Conservation (phyloP, 2,329 filamentous ascomycete species). For the Balansia obtecta region DNA sequence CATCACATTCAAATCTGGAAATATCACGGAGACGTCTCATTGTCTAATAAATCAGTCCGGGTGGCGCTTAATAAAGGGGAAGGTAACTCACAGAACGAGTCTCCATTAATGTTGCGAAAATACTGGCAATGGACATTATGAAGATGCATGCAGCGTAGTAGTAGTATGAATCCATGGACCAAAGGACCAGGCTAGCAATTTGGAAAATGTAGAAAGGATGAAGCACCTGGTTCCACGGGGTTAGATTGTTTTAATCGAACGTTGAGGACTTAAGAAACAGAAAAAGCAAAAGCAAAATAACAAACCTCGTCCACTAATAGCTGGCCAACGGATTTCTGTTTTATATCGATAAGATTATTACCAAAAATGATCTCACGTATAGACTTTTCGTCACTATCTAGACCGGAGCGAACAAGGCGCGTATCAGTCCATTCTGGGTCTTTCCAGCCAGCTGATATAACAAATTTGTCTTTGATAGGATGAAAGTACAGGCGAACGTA, state of each 20-base stretch:
- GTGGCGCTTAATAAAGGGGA: neutral
- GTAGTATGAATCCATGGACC: conserved; percentile 94
- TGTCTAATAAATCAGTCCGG: conserved; percentile 38
- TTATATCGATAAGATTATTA: conserved; percentile 80
- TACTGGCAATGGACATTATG: conserved; percentile 84
- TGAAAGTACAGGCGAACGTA: conserved; percentile 92
- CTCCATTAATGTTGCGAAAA: conserved; percentile 78
- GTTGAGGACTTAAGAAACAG: neutral
- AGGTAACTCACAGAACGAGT: conserved; percentile 56
- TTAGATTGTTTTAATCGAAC: neutral
- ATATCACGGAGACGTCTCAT: conserved; percentile 87
- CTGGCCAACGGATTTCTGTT: conserved; percentile 73
- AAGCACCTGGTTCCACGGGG: conserved; percentile 47
- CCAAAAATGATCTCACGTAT: conserved; percentile 80
- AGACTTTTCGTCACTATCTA: conserved; percentile 81
- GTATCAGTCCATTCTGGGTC: conserved; percentile 81
- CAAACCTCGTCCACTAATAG: conserved; percentile 76
- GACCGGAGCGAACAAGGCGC: conserved; percentile 59
- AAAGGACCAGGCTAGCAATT: conserved; percentile 82
- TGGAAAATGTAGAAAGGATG: conserved; percentile 99
- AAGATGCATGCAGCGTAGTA: conserved; percentile 97
- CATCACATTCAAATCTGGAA: conserved; percentile 88
- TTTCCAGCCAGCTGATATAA: conserved; percentile 83
- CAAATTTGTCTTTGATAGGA: conserved; percentile 76
- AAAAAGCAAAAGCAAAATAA: neutral